Conservation (phyloP, 1,139 yeast species). For the Diutina ranongensis region DNA sequence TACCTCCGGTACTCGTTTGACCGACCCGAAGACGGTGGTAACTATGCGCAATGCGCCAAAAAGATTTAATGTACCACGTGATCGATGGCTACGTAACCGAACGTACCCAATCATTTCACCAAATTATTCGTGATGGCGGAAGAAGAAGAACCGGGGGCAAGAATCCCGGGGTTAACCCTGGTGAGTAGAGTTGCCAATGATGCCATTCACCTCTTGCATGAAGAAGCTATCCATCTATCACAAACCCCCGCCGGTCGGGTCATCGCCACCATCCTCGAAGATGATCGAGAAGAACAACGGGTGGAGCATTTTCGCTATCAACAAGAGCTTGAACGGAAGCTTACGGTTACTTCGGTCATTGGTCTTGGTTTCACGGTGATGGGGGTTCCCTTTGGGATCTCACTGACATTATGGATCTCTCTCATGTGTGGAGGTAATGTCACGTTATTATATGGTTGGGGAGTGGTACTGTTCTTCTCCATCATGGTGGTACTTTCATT, state of each 20-base stretch:
- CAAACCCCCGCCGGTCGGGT: constrained; percentile 5
- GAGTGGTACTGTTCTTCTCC: constrained; percentile 50
- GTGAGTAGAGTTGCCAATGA: constrained; percentile 2
- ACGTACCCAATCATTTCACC: too few relatives aligned
- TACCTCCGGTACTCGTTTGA: background rate
- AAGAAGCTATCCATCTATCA: constrained; percentile 1
- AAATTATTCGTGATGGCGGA: background rate
- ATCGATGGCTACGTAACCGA: too few relatives aligned
- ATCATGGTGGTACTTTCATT: constrained; percentile 53
- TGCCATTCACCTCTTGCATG: background rate
- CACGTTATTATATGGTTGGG: constrained; percentile 62
- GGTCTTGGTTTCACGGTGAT: constrained; percentile 67
- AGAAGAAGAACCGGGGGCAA: background rate
- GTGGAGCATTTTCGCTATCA: constrained; percentile 64
- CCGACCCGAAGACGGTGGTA: background rate
- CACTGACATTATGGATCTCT: constrained; percentile 59
- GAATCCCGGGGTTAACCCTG: background rate
- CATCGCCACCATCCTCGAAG: constrained; percentile 6
- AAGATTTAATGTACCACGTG: background rate
- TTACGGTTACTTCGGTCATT: constrained; percentile 55
- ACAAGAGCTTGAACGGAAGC: constrained; percentile 53
- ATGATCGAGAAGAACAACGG: constrained; percentile 40
- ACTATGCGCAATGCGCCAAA: background rate
- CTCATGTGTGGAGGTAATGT: constrained; percentile 64
- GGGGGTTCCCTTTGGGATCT: constrained; percentile 72